A percentile compares a stretch with the other conserved stretches of the same genome.
Evolutionary conservation across 2,329 filamentous ascomycete genomes (phyloP).

Genomic region (Pseudogymnoascus sp.): DNA sequence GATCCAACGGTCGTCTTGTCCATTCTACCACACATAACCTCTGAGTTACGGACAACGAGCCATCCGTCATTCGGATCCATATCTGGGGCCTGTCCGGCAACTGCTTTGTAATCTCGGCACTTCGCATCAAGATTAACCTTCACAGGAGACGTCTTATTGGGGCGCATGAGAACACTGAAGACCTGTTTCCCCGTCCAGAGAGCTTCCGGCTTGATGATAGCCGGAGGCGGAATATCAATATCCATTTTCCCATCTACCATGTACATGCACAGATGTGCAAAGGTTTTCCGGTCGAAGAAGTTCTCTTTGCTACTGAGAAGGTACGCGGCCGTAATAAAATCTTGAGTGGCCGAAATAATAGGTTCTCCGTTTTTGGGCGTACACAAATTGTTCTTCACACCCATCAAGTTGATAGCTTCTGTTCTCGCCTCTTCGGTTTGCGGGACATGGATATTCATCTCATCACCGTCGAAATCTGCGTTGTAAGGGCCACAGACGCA

Average conservation of each 20-base stretch:
- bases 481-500: conserved; percentile 98
- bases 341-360: conserved; percentile 97
- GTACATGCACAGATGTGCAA: conserved; percentile 83
- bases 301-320: conserved; percentile 85
- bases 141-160: conserved; percentile 75
- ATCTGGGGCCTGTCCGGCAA: conserved; percentile 50
- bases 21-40: conserved; percentile 96
- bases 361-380: conserved; percentile 97
- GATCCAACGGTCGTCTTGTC: conserved; percentile 96
- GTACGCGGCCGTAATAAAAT: conserved; percentile 96
- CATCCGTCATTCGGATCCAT: conserved; percentile 84
- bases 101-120: conserved; percentile 70
- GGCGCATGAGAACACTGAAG: conserved; percentile 84
- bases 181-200: conserved; percentile 97
- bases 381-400: conserved; percentile 90
- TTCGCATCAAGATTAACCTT: conserved; percentile 89
- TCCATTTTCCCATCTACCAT: conserved; percentile 79
- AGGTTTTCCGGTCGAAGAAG: conserved; percentile 83
- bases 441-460: conserved; percentile 98
- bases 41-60: conserved; percentile 89
- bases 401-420: conserved; percentile 94
- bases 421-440: conserved; percentile 95
- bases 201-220: conserved; percentile 74
- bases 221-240: conserved; percentile 78
- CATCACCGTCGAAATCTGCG: conserved; percentile 96